Evolutionary conservation across 257 asterid genomes (phyloP).

Genomic region (Solanum chmielewskii): DNA sequence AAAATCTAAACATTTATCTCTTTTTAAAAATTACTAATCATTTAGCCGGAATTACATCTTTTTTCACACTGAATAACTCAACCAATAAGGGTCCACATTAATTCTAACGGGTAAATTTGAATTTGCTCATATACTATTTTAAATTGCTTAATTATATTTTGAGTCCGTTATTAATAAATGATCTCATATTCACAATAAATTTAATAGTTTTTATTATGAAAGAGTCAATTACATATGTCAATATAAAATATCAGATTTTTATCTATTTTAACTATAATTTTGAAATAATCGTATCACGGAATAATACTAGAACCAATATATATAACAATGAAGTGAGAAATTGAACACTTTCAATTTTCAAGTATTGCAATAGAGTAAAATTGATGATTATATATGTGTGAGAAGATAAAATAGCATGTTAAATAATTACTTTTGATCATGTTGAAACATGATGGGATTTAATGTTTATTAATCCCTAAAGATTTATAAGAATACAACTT

Average conservation of each 20-base stretch:
- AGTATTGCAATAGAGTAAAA: not conserved
- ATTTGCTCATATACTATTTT: not conserved
- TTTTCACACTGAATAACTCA: not conserved
- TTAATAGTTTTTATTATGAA: not conserved
- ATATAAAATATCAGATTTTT: not conserved
- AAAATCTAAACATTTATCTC: not conserved
- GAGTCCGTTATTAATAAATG: not conserved
- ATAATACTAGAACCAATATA: not conserved
- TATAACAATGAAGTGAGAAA: not conserved
- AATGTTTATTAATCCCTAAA: not conserved
- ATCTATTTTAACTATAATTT: not conserved
- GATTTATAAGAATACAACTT: not conserved
- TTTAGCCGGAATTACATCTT: not conserved
- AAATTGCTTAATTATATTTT: not conserved
- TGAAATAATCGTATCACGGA: not conserved
- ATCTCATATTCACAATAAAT: rapidly evolving
- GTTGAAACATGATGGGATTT: not conserved
- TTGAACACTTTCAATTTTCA: not conserved
- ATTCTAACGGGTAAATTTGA: not conserved
- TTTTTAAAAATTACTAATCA: not conserved
- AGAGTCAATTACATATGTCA: not conserved
- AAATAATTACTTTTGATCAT: not conserved
- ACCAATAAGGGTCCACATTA: not conserved
- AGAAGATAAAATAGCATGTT: not conserved
- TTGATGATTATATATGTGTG: not conserved